Conservation (phyloP, 2,329 filamentous ascomycete genomes). For the Neopestalotiopsis sp. region DNA sequence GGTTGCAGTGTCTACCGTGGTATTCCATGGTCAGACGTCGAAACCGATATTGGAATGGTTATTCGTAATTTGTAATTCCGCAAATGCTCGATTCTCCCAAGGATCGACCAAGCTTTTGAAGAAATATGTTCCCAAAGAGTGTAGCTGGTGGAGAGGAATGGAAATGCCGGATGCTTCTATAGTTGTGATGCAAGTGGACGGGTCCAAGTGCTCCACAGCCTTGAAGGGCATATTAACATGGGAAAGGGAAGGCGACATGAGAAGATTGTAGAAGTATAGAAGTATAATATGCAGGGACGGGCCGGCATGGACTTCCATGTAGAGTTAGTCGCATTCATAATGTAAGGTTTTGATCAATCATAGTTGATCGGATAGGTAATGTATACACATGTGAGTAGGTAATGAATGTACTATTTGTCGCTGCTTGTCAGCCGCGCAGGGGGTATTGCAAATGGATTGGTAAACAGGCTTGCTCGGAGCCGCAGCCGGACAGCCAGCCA, state of each 20-base stretch:
- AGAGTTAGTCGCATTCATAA: background rate
- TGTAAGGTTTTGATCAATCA: conserved; percentile 1
- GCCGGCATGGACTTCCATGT: background rate
- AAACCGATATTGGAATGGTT: background rate
- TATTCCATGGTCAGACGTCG: background rate
- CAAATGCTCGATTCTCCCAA: background rate
- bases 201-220: background rate
- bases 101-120: background rate
- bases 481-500: background rate
- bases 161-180: background rate
- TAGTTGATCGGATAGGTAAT: background rate
- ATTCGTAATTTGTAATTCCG: background rate
- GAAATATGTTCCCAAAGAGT: background rate
- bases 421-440: background rate
- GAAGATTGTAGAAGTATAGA: background rate
- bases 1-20: background rate
- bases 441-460: background rate
- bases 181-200: background rate
- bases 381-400: background rate
- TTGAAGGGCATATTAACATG: background rate
- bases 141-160: background rate
- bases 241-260: background rate
- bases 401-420: background rate
- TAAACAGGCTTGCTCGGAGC: background rate
- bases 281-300: background rate